These are phyloP conservation scores for Trametes villosa DNA, from an alignment of 768 basidiomycete species.

Conservation along the genomic window DNA sequence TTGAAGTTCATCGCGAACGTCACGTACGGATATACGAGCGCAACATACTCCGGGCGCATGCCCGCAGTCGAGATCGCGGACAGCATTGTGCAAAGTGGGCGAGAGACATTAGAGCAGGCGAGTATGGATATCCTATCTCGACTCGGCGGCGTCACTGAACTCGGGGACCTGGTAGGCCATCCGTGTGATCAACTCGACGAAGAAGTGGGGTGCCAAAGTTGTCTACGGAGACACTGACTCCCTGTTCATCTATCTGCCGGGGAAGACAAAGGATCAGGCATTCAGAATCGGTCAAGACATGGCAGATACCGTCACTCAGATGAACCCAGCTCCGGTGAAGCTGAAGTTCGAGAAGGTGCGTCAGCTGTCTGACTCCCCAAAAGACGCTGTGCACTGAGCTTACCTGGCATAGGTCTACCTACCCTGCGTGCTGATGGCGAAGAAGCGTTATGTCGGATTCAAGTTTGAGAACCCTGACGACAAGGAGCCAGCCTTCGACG, in stretches of 20 bases:
- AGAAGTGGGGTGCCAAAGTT: slow-evolving; percentile 86
- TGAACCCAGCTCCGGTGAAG: slow-evolving; percentile 91
- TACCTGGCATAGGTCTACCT: slow-evolving; percentile 74
- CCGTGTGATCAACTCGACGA: slow-evolving; percentile 69
- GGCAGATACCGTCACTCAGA: slow-evolving; percentile 79
- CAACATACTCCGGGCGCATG: slow-evolving; percentile 96
- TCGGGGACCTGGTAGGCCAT: slow-evolving; percentile 64
- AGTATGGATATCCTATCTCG: slow-evolving; percentile 9
- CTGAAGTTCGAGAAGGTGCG: slow-evolving; percentile 96
- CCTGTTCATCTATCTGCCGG: slow-evolving; percentile 88
- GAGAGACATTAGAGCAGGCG: slow-evolving; percentile 95
- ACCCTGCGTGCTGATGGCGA: slow-evolving; percentile 93
- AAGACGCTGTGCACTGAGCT: not conserved
- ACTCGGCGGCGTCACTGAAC: not conserved
- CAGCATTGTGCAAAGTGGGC: slow-evolving; percentile 94
- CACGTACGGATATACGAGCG: slow-evolving; percentile 95
- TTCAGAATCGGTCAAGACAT: slow-evolving; percentile 94
- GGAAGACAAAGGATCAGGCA: slow-evolving; percentile 91
- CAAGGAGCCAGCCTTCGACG: slow-evolving; percentile 80
- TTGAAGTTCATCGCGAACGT: slow-evolving; percentile 95
- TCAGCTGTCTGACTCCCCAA: not conserved
- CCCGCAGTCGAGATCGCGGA: slow-evolving; percentile 98
- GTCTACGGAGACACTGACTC: slow-evolving; percentile 99
- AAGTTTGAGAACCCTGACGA: slow-evolving; percentile 90
- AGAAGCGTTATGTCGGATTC: slow-evolving; percentile 98